Percentiles rank a stretch among this genome's conserved stretches.
phyloP scores from a whole-genome alignment of 192 early-diverging fungal species.

The Fimicolochytrium jonesii region DNA sequence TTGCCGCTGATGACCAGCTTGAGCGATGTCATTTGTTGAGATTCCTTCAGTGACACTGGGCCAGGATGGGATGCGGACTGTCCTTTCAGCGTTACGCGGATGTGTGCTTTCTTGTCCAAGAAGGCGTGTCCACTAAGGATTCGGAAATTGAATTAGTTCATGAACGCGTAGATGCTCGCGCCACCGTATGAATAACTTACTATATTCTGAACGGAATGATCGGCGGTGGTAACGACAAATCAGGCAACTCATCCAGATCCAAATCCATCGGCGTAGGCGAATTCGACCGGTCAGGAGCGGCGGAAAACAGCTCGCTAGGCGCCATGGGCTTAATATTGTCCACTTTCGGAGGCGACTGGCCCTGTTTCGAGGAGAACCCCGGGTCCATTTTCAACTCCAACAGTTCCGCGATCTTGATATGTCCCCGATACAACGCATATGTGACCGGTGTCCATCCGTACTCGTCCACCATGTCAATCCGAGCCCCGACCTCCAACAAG shows the following conservation, averaged over 20 bases:
- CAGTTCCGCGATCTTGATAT: conserved; percentile 43
- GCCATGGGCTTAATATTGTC: conserved; percentile 46
- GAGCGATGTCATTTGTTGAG: conserved; percentile 59
- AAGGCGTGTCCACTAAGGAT: conserved; percentile 82
- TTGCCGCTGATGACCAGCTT: conserved; percentile 84
- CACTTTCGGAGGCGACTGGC: too few species aligned
- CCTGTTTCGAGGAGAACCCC: too few species aligned
- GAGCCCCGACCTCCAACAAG: conserved; percentile 72
- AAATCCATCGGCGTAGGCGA: conserved; percentile 53
- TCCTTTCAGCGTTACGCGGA: conserved; percentile 63
- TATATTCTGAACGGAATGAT: conserved; percentile 98
- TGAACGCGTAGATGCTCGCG: too few species aligned
- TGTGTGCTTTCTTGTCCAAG: conserved; percentile 81
- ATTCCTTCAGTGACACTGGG: conserved; percentile 43
- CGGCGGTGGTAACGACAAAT: conserved; percentile 91
- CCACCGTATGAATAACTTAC: too few species aligned
- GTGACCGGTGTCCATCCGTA: conserved; percentile 77
- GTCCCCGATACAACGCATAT: conserved; percentile 65
- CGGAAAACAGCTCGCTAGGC: conserved; percentile 38
- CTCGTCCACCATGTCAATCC: conserved; percentile 76
- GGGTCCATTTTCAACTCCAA: conserved; percentile 20
- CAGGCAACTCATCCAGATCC: conserved; percentile 88
- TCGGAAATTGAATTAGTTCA: not conserved
- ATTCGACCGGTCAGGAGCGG: conserved; percentile 22
- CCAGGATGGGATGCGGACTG: conserved; percentile 4